A percentile compares a stretch with the other conserved stretches of the same genome.
Evolutionary conservation across 148 eudicot genomes (phyloP).

Genomic region (Bassia scoparia): DNA sequence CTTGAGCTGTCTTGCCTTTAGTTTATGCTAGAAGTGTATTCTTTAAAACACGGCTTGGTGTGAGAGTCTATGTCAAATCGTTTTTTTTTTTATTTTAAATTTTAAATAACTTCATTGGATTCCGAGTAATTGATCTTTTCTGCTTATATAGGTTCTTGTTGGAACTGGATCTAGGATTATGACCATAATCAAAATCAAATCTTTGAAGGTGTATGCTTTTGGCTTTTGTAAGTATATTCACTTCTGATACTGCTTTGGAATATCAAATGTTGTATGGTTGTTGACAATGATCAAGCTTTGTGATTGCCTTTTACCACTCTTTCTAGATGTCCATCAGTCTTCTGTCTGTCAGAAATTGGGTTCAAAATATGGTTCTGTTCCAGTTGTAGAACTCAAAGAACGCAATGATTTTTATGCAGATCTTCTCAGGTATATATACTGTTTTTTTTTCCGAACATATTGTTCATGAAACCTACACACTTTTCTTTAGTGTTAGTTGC

Average conservation of each 20-base stretch:
- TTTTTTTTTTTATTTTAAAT: background rate
- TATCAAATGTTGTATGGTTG: background rate
- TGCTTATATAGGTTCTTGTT: slow-evolving; percentile 64
- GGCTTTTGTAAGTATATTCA: slow-evolving; percentile 73
- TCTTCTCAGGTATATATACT: slow-evolving; percentile 71
- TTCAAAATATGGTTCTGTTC: slow-evolving; percentile 64
- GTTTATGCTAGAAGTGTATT: background rate
- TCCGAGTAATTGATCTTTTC: background rate
- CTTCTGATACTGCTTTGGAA: background rate
- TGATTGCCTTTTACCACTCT: slow-evolving; percentile 7
- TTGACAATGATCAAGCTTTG: background rate
- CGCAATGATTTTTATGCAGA: slow-evolving; percentile 64
- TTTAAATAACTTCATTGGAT: background rate
- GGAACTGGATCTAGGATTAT: slow-evolving; percentile 87
- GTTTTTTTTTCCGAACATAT: background rate
- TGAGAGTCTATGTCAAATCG: background rate
- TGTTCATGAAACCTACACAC: background rate
- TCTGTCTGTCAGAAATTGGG: slow-evolving; percentile 87
- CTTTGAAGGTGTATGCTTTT: slow-evolving; percentile 84
- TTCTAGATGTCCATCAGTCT: slow-evolving; percentile 70
- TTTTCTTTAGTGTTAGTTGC: background rate
- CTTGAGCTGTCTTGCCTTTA: slow-evolving; percentile 2
- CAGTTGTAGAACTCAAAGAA: slow-evolving; percentile 54
- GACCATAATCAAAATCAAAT: slow-evolving; percentile 70
- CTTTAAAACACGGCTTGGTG: background rate